Evolutionary conservation across 1,139 yeast genomes (phyloP), one percentile per base, ranked within the genome.

Genomic region (Eremothecium cymbalariae): DNA sequence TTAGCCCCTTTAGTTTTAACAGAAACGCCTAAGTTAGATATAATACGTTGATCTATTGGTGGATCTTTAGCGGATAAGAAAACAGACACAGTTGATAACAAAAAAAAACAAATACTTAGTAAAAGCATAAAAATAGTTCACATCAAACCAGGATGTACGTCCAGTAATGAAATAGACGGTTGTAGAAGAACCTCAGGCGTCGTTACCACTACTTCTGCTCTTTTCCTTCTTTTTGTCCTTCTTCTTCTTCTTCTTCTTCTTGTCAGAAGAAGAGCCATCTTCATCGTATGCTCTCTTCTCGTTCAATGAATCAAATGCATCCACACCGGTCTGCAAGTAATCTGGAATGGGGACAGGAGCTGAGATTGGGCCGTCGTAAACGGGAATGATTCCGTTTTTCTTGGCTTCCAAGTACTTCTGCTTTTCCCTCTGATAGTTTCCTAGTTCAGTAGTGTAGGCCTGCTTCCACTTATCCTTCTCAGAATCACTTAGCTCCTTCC

Each of bases 391-490:
- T 23, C 72, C 72, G 26, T 64, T 63, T 46, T 64, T 68, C 57
- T 72, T 73, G 28, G 69, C 64, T 42, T 65, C 66, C 43, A 76
- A 63, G 57, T 83, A 85, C 41, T 68, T 72, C 47, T 72, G 77
- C 62, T 78, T 74, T 45, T 69, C 77, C 39, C 61, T 66, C 47
- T 77, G 79, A 60, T 84, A 84, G 38, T 61, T 65, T 45, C 64
- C 72, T 57, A 78, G 67, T 49, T 81, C 83, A 36, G 68, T 68
- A 44, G 70, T 74, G 58, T 85, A 84, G 42, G 77, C 73, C 47
- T 72, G 73, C 56, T 78, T 81, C 90, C 93, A 86, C 47, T 72
- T 71, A 40, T 69, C 72, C 59, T 80, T 82, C 53, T 81, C 90
- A 20, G 64, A 70, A 13, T 72, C 80, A 36, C 76, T 55, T 53